phyloP scores from a whole-genome alignment of 306 rosid genomes.

The Acacia crassicarpa region DNA sequence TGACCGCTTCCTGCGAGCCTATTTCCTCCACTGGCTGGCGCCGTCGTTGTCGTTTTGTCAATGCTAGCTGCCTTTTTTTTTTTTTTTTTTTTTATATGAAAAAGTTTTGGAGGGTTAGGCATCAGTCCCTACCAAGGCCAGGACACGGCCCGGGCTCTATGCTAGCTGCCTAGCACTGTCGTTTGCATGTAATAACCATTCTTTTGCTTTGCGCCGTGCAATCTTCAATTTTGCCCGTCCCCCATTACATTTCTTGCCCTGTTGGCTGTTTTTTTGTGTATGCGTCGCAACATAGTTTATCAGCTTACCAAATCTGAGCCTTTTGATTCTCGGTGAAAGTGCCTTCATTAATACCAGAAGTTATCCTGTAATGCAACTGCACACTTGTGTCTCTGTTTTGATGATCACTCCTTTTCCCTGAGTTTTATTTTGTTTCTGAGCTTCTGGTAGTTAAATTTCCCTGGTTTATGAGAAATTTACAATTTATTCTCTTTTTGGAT shows the following conservation, averaged over 20 bases:
- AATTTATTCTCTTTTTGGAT: not conserved
- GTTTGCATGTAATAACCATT: not conserved
- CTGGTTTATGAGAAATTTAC: slow-evolving; percentile 3
- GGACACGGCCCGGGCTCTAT: too few relatives aligned
- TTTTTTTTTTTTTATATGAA: too few relatives aligned
- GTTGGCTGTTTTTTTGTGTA: not conserved
- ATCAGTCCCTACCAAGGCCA: too few relatives aligned
- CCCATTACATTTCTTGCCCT: not conserved
- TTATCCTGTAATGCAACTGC: not conserved
- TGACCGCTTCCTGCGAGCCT: not conserved
- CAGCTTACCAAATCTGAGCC: not conserved
- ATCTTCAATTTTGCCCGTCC: not conserved
- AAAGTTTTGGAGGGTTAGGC: too few relatives aligned
- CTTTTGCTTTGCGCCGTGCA: not conserved
- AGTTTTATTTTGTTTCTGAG: not conserved
- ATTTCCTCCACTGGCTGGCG: not conserved
- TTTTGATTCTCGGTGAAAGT: not conserved
- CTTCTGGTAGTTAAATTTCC: slow-evolving; percentile 5
- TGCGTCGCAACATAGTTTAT: not conserved
- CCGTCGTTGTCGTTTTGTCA: not conserved
- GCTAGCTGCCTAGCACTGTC: not conserved
- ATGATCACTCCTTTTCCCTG: not conserved
- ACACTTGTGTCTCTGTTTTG: not conserved
- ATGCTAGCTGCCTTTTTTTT: not conserved
- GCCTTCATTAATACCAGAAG: not conserved